Evolutionary conservation across 371 early-diverging fungal species (phyloP), one percentile per base, ranked within the genome.

Genomic region (Caulochytrium protostelioides): DNA sequence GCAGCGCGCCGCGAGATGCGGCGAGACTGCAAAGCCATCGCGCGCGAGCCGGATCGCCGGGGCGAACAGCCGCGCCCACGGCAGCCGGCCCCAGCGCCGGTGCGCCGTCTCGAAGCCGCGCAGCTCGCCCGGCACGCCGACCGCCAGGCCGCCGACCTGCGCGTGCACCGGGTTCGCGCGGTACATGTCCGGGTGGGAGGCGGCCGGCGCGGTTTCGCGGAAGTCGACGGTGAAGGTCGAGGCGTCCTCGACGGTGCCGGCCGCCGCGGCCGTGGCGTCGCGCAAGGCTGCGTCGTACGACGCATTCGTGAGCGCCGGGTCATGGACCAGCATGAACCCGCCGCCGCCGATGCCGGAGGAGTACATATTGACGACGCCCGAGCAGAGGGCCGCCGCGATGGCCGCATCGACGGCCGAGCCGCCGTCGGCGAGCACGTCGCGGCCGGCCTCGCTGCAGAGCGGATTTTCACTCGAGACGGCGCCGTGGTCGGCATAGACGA

Each of bases 331-430:
- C 33, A 28, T 22, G 30, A 42, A 13, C 4, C 38, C 0, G 16
- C 45, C 33, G n/a, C 87, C 91, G 17, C 94, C 90, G 27, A 87
- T 83, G 32, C 99, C 99, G n/a, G 86, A 74, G 9, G 87, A 75
- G 66, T 89, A 95, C 9, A 66, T 70, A 52, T 97, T 81, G 32
- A 94, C 72, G 6, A 82, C 74, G 19, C 98, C 99, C 34, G 94
- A 72, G 47, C 91, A 94, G 12, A 97, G 49, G 8, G 84, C 65
- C 15, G 92, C 64, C 1, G 92, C 87, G 35, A 99, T 76, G 3
- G 91, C 86, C 7, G 95, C 79, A 66, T 99, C 99, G 0, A 94
- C 79, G 4, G 97, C 94, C 42, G 76, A 82, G 13, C 99, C 99
- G 12, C 94, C 97, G 9, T 74, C 65, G 40, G 79, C 67, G 22